Evolutionary conservation across 768 basidiomycete genomes (phyloP), one percentile per base, ranked within the genome.

Genomic region (Gymnopilus dilepis): DNA sequence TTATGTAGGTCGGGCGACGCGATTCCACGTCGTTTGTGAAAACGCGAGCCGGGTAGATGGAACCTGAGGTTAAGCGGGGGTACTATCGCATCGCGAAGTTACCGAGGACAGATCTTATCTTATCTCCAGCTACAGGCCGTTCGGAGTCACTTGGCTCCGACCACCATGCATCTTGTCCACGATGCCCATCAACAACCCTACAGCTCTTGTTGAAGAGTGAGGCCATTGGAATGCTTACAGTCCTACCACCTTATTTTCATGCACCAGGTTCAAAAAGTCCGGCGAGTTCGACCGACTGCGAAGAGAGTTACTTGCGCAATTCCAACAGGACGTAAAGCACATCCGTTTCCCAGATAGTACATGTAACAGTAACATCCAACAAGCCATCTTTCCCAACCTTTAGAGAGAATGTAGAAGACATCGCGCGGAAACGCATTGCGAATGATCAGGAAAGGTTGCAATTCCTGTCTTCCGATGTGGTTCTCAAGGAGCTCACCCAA

Each of bases 261-360:
- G 62, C 33, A 31, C 43, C 65, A 92, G 90, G 67, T 92, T 91
- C 78, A 91, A 92, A 74, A 88, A 87, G 67, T 89, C 89, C 11
- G 90, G 90, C 28, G 89, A 92, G 74, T 91, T 91, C 65, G 90
- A 92, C 65, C 84, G 87, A 22, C 70, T 91, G 63, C 82, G 90
- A 51, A 82, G 84, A 52, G 86, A 91, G 72, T 75, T 92, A 22
- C 72, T 91, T 37, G 68, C 79, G 6, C 78, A 86, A 67, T 90
- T 90, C 71, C 83, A 85, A 66, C 80, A 77, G 65, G 82, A 86
- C 67, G 90, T 90, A 72, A 61, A 85, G 77, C 24, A 40, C 45
- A 7, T 56, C 38, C 21, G 0, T 37, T 4, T 43, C 30, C 22
- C 51, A 28, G 9, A 7, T 19, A n/a, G 19, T n/a, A 43, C 9